These are phyloP conservation scores for Lolium rigidum DNA, from an alignment of 176 grass and related monocot species.

Conservation along the genomic window DNA sequence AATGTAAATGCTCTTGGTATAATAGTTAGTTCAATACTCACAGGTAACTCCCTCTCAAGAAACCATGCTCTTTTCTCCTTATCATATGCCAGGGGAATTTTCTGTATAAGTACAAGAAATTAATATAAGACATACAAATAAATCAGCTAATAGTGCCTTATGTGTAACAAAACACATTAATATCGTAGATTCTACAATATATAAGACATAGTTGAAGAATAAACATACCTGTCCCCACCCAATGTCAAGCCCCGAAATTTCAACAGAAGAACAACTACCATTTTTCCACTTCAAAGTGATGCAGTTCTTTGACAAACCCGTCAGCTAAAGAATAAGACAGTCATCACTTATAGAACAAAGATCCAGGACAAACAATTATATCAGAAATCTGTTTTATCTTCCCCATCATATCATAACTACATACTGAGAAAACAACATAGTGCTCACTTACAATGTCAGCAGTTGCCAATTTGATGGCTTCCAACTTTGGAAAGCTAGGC, in stretches of 20 bases:
- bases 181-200: neutral
- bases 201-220: conserved; percentile 24
- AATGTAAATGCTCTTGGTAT: neutral
- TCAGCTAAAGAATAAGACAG: conserved; percentile 66
- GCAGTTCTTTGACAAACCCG: conserved; percentile 63
- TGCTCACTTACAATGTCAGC: conserved; percentile 81
- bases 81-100: conserved; percentile 66
- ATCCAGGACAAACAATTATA: neutral
- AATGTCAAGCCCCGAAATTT: conserved; percentile 96
- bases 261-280: conserved; percentile 70
- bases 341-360: conserved; percentile 29
- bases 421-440: conserved; percentile 22
- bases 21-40: conserved; percentile 48
- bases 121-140: neutral
- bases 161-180: neutral
- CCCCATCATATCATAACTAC: conserved; percentile 35
- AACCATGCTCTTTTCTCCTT: conserved; percentile 68
- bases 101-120: conserved; percentile 45
- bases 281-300: conserved; percentile 81
- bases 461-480: conserved; percentile 88
- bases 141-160: neutral
- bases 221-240: conserved; percentile 91
- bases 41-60: conserved; percentile 81
- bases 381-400: conserved; percentile 14
- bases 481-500: conserved; percentile 84